These are phyloP conservation scores for Tetrahymena malaccensis DNA, from an alignment of 73 alveolate species.

Conservation along the genomic window DNA sequence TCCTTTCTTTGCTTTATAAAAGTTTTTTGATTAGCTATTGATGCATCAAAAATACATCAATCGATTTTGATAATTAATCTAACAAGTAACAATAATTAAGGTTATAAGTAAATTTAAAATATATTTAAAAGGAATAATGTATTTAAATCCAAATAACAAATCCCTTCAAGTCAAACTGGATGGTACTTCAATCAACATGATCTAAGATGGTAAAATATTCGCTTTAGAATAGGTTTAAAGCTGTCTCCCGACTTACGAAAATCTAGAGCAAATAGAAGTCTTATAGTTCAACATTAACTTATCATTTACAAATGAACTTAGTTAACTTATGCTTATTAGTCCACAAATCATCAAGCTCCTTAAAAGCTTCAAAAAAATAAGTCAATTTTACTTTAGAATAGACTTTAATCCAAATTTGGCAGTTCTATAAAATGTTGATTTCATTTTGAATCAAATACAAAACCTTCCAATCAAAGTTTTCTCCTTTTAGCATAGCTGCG, in stretches of 20 bases:
- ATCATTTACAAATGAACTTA: neutral
- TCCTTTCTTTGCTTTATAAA: neutral
- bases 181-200: neutral
- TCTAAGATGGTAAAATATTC: neutral
- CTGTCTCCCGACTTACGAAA: neutral
- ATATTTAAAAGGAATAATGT: neutral
- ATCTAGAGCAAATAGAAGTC: neutral
- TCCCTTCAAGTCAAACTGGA: neutral
- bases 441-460: neutral
- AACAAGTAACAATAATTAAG: neutral
- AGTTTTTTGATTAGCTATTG: neutral
- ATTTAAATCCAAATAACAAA: neutral
- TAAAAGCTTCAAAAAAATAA: neutral
- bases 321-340: neutral
- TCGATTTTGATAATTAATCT: neutral
- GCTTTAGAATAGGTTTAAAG: neutral
- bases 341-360: neutral
- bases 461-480: neutral
- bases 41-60: neutral
- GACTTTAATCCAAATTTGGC: neutral
- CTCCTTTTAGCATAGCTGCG: neutral
- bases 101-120: neutral
- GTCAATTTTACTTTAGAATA: neutral
- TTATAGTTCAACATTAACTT: neutral
- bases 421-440: neutral